Evolutionary conservation across 2,329 filamentous ascomycete genomes (phyloP).

Genomic region (Sporothrix variecibatus): DNA sequence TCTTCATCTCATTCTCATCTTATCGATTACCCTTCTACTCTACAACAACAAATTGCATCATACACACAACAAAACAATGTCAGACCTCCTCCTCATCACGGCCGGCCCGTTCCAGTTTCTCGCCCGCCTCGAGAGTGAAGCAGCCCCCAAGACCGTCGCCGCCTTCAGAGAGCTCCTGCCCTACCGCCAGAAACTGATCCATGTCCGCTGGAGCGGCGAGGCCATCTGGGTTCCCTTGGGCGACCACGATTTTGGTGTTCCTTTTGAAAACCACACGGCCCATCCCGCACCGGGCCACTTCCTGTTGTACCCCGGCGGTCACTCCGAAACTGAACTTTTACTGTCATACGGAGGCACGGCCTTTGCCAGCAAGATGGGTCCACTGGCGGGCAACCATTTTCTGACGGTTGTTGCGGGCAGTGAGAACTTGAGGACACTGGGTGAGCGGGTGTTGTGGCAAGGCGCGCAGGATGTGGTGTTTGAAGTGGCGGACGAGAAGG

Average conservation of each 20-base stretch:
- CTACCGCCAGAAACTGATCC: background rate
- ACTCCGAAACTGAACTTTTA: background rate
- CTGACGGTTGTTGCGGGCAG: background rate
- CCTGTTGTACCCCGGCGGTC: background rate
- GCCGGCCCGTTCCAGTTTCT: conserved; percentile 7
- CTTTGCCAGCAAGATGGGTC: conserved; percentile 10
- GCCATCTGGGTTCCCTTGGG: background rate
- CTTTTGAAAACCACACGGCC: background rate
- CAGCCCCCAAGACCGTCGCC: background rate
- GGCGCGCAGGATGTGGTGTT: background rate
- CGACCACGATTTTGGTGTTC: background rate
- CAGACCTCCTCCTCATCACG: background rate
- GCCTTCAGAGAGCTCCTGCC: background rate
- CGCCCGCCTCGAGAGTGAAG: background rate
- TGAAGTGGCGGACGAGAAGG: background rate
- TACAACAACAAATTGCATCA: background rate
- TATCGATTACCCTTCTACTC: background rate
- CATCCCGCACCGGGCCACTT: background rate
- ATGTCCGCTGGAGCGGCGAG: conserved; percentile 10
- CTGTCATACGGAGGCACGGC: background rate
- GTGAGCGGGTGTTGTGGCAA: background rate
- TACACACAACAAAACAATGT: background rate
- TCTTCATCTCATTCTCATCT: background rate
- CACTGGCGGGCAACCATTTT: background rate
- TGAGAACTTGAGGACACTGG: background rate